Evolutionary conservation across 2,329 filamentous ascomycete genomes (phyloP).

Genomic region (Sporothrix phasma): DNA sequence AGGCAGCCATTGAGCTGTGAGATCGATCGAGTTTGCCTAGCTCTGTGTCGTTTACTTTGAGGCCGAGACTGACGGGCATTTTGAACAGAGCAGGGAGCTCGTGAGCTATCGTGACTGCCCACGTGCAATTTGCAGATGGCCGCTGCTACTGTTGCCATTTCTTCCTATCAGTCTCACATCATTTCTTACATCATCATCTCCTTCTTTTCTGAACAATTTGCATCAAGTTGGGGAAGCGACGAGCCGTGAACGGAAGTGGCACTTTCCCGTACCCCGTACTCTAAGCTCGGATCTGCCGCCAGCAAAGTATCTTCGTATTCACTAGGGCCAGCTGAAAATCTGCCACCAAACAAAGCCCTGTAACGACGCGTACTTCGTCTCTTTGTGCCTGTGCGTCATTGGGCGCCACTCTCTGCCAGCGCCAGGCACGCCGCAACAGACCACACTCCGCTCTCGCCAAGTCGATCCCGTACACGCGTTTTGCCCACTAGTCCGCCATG

Average conservation of each 20-base stretch:
- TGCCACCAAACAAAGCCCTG: not conserved
- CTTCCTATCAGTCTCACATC: no score
- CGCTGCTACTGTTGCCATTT: no score
- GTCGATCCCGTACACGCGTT: not conserved
- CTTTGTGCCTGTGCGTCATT: constrained; percentile 1
- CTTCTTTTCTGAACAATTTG: no score
- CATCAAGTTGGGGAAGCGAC: no score
- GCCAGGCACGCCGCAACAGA: not conserved
- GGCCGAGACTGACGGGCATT: not conserved
- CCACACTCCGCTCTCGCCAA: constrained; percentile 1
- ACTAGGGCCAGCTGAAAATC: not conserved
- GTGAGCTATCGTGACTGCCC: not conserved
- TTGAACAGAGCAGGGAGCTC: not conserved
- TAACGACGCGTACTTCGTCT: not conserved
- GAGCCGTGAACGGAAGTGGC: no score
- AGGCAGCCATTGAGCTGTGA: not conserved
- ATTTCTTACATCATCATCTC: no score
- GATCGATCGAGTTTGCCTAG: not conserved
- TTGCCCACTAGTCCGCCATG: not conserved
- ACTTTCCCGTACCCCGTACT: no score
- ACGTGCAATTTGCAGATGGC: no score
- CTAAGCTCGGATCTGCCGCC: not conserved
- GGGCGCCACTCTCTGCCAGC: not conserved
- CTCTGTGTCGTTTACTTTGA: no score
- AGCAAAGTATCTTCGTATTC: not conserved